Evolutionary conservation across 1,284 basidiomycete species (phyloP).

Genomic region (Lignosus rhinocerotis): DNA sequence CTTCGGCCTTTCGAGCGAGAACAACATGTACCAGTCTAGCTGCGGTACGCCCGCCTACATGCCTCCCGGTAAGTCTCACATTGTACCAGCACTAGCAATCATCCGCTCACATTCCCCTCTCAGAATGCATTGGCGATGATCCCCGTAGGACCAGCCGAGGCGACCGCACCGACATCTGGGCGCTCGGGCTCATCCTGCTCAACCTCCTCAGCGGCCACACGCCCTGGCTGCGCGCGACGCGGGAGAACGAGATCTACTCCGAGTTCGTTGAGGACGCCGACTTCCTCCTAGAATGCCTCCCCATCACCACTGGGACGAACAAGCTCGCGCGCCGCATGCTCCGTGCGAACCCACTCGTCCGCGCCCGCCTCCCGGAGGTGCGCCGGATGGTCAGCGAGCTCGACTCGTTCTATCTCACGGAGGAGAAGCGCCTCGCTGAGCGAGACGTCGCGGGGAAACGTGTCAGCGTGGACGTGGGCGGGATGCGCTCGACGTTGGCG

Average conservation of each 20-base stretch:
- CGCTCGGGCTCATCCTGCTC: slow-evolving; percentile 48
- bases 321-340: slow-evolving; percentile 62
- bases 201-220: slow-evolving; percentile 86
- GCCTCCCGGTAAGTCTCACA: slow-evolving; percentile 44
- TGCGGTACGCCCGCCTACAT: slow-evolving; percentile 53
- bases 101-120: not conserved
- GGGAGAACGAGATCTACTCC: slow-evolving; percentile 69
- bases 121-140: slow-evolving; percentile 25
- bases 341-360: slow-evolving; percentile 46
- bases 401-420: slow-evolving; percentile 29
- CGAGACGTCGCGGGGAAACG: not conserved
- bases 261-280: slow-evolving; percentile 45
- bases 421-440: slow-evolving; percentile 13
- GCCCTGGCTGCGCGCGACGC: slow-evolving; percentile 81
- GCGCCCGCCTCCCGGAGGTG: slow-evolving; percentile 61
- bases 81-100: not conserved
- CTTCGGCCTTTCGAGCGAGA: slow-evolving; percentile 65
- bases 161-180: slow-evolving; percentile 88
- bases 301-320: slow-evolving; percentile 66
- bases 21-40: slow-evolving; percentile 48
- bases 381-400: slow-evolving; percentile 35
- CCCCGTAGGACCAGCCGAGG: slow-evolving; percentile 46
- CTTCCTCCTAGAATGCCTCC: slow-evolving; percentile 68
- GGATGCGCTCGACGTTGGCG: not conserved
- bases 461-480: slow-evolving; percentile 3